Evolutionary conservation across 169 alveolate genomes (phyloP), one percentile per base, ranked within the genome.

Genomic region (Eimeria maxima): DNA sequence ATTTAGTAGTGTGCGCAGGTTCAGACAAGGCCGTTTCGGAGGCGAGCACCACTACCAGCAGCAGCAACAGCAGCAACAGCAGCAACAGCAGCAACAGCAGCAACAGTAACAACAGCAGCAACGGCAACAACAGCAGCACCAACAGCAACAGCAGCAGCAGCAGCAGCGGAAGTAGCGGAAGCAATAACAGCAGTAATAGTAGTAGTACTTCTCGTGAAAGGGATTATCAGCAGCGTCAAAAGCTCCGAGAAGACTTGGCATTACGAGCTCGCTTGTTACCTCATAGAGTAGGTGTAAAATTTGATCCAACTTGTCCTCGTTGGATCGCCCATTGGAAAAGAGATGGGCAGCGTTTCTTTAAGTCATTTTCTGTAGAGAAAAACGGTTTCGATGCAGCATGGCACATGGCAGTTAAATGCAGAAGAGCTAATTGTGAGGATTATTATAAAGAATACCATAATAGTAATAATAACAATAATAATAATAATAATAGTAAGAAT

Each of bases 291-390:
- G 95, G 95, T 14, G 95, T 89, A 8, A 89, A 89, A 53, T 89
- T 89, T 50, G 95, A 89, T 27, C 95, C 95, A 27, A 89, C 95
- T n/a, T 89, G 95, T 29, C 95, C 95, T 14, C 95, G 95, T 16
- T 89, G 95, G 95, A 89, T 89, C 10, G 95, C 95, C 4, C 95
- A 89, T 45, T 89, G 95, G 95, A 89, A 89, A 53, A 29, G 95
- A 7, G 95, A 89, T 33, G 95, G 95, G 73, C 95, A 89, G 95
- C 69, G 95, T 14, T 89, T 69, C 87, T 89, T 89, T 42, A 65
- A 47, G 27, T 60, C 84, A 0, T 89, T 89, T 45, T 60, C 84
- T 1, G 95, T 89, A 60, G 95, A 89, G 73, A 89, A 89, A 42
- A 89, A 89, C 20, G 95, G 95, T 3, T 89, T 89, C 44, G 95